These are phyloP conservation scores for Eremothecium cymbalariae DNA, from an alignment of 1,139 yeast species.

Conservation along the genomic window DNA sequence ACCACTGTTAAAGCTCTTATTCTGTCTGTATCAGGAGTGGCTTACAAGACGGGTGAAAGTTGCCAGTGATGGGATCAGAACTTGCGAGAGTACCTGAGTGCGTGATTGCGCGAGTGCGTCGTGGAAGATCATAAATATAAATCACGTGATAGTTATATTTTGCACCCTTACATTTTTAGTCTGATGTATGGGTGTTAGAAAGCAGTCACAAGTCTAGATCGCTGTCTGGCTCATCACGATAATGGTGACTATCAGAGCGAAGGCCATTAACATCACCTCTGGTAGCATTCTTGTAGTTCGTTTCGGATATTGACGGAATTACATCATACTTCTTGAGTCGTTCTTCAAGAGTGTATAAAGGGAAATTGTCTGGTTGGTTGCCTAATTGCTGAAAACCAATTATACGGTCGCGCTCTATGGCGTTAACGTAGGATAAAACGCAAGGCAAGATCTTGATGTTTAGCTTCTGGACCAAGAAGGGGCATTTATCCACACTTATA, in stretches of 20 bases:
- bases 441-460: slow-evolving; percentile 63
- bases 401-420: slow-evolving; percentile 49
- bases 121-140: no score
- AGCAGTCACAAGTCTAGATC: slow-evolving; percentile 34
- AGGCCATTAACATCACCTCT: no score
- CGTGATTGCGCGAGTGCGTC: no score
- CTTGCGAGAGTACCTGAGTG: no score
- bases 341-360: slow-evolving; percentile 41
- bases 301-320: slow-evolving; percentile 27
- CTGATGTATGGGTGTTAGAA: slow-evolving; percentile 8
- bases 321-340: slow-evolving; percentile 31
- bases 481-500: slow-evolving; percentile 58
- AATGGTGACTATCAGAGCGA: no score
- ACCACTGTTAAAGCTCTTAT: neutral
- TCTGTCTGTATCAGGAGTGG: neutral
- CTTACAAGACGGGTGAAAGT: no score
- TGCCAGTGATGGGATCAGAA: no score
- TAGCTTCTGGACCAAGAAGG: slow-evolving; percentile 60
- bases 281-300: neutral
- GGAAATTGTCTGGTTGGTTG: slow-evolving; percentile 34
- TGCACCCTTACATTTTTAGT: no score
- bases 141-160: no score
- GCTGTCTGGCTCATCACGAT: slow-evolving; percentile 27
- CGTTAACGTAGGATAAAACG: slow-evolving; percentile 53
- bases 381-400: slow-evolving; percentile 60